phyloP scores from a whole-genome alignment of 2,329 filamentous ascomycete species.

The Hymenoscyphus linearis region DNA sequence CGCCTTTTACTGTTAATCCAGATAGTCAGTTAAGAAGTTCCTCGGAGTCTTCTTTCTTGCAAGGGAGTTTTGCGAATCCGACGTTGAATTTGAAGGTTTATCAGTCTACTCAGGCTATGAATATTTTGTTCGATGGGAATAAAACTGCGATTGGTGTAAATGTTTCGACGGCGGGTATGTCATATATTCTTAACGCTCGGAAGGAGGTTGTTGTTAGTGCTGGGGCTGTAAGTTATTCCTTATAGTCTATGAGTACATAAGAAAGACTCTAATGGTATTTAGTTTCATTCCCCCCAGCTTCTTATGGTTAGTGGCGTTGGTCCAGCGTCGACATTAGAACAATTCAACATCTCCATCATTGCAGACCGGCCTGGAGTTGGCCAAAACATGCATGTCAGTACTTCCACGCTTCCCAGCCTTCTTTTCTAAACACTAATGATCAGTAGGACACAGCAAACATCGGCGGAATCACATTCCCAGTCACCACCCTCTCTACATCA shows the following conservation, averaged over 20 bases:
- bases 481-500: background rate
- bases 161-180: background rate
- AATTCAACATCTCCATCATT: slow-evolving; percentile 40
- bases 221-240: slow-evolving; percentile 35
- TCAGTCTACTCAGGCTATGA: background rate
- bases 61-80: background rate
- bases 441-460: background rate
- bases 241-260: too few relatives aligned
- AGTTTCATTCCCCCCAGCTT: slow-evolving; percentile 43
- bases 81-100: background rate
- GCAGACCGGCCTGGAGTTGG: slow-evolving; percentile 47
- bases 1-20: background rate
- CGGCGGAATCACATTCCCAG: background rate
- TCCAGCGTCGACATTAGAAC: slow-evolving; percentile 37
- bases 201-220: slow-evolving; percentile 44
- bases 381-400: slow-evolving; percentile 41
- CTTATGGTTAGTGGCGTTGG: slow-evolving; percentile 46
- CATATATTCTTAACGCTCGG: background rate
- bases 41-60: background rate
- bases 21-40: background rate
- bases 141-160: background rate
- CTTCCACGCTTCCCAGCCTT: slow-evolving; percentile 4
- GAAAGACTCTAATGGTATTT: too few relatives aligned
- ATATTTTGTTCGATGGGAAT: background rate
- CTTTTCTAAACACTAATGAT: background rate